Conservation (phyloP, 768 basidiomycete genomes). For the Arthromyces matolae region DNA sequence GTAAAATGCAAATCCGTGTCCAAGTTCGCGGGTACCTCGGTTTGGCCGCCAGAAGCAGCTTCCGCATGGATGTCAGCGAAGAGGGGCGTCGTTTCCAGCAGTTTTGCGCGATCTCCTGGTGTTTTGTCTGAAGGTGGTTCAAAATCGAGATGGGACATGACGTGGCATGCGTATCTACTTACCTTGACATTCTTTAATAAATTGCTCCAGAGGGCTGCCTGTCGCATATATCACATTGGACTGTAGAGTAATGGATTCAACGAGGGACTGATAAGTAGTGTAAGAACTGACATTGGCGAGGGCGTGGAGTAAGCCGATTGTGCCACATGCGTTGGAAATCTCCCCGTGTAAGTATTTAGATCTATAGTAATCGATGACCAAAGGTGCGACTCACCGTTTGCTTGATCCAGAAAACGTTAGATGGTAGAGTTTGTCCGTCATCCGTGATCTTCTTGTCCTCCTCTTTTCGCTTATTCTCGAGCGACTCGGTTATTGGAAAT, state of each 20-base stretch:
- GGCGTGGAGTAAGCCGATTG: constrained; percentile 82
- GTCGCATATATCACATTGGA: constrained; percentile 54
- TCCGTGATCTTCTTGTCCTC: constrained; percentile 57
- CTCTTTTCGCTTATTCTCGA: constrained; percentile 45
- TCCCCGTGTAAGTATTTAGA: too few relatives aligned
- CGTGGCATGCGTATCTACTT: constrained; percentile 6
- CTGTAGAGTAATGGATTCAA: constrained; percentile 26
- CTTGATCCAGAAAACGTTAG: constrained; percentile 80
- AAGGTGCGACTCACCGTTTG: constrained; percentile 58
- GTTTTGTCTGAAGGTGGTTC: constrained; percentile 51
- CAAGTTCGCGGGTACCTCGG: constrained; percentile 54
- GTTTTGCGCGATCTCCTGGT: constrained; percentile 67
- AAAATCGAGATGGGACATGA: too few relatives aligned
- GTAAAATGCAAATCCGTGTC: constrained; percentile 85
- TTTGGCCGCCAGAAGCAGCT: constrained; percentile 68
- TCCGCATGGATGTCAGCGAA: constrained; percentile 77
- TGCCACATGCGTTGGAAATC: constrained; percentile 86
- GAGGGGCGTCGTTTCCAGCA: constrained; percentile 71
- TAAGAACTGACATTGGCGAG: constrained; percentile 66
- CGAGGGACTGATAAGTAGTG: background rate
- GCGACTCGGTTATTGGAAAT: constrained; percentile 64
- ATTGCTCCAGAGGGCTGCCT: constrained; percentile 57
- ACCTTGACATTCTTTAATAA: constrained; percentile 66
- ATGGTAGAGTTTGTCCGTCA: constrained; percentile 43
- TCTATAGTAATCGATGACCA: too few relatives aligned